Base-by-base conservation (phyloP, 78 protist genomes). In the Dictyostelium brefeldianum region DNA sequence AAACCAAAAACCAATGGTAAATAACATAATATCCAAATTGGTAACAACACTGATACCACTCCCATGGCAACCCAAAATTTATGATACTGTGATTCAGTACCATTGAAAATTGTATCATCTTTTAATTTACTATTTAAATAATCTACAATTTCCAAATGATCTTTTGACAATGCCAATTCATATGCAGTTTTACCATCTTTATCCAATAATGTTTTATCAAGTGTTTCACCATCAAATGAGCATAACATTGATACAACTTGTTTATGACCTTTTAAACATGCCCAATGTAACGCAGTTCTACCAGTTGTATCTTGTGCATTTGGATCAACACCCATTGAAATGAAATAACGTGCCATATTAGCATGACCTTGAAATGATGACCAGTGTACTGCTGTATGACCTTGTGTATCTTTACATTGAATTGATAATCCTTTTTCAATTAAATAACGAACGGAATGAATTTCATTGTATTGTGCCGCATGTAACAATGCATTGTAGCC, bases 211-310 rank as follows among this genome's bases (percentile, higher is more conserved):
- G 20, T 46, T 15, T 46, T 20, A 59, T 85, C 70, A 0, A 57
- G 50, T 10, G 54, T 82, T 15, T 31, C 22, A 31, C 75, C 41
- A 4, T 67, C 75, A 73, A 6, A 73, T 10, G 41, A 43, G 14
- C 69, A 70, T 4, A 82, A 36, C 46, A 48, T 81, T 4, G 78
- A 9, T 46, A 89, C 91, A 8, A 79, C 90, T 27, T 82, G 29
- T 20, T 67, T 25, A 43, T 94, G 78, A 46, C 96, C 96, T 46
- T 82, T 64, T 14, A 56, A 10, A 78, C 91, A 75, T 18, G 96
- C 97, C 89, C 93, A 90, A 73, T 84, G 90, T 1, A 95, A 81
- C 8, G 97, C 94, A 3, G 97, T 95, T 25, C 78, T 27, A 20
- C 96, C 97, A 20, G 47, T 51, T 7, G 15, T 22, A 51, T 87